Evolutionary conservation across 2,329 filamentous ascomycete genomes (phyloP), one percentile per base, ranked within the genome.

Genomic region (Plectosphaerella plurivora): DNA sequence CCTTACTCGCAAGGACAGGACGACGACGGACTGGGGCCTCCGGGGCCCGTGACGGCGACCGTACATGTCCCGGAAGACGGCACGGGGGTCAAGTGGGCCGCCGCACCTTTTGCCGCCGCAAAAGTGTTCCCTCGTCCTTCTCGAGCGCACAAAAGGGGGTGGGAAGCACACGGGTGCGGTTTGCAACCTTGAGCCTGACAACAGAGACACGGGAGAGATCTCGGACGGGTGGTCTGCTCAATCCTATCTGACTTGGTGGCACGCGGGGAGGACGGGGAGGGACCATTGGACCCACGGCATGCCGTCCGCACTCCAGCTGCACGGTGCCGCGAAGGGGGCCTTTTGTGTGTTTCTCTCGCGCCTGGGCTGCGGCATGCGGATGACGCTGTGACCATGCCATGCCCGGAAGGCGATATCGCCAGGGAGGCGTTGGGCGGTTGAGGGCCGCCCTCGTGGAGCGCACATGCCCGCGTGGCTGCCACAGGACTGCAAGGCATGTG

Each of bases 131-230:
- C 10, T 14, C 15, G 15, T 41, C 15, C 9, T 41, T 15, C 37
- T 41, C 37, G 37, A 14, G 10, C 28, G 28, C 28, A 33, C 28
- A 33, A 33, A 12, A 41, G 7, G 37, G 14, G 37, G 33, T 14
- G 33, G 37, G 37, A n/a, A 20, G 16, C 16, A 20, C 41, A 44
- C 41, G 18, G 41, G 18, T 44, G 41, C 41, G 41, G 16, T 20
- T 44, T 18, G 41, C 18, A 18, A 44, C 41, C 41, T 44, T 18
- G 8, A 44, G 41, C 41, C 18, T 44, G 41, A 44, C 41, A 44
- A 41, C 47, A 49, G 35, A 25, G n/a, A 25, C 47, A 37, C 47
- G 47, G 47, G 47, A 47, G 35, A 49, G 47, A 49, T 49, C 47
- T 49, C 35, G 47, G 47, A 25, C 47, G 47, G 47, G 35, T 49